Evolutionary conservation across 176 grass and related monocot species (phyloP).

Genomic region (Oryza meridionalis): DNA sequence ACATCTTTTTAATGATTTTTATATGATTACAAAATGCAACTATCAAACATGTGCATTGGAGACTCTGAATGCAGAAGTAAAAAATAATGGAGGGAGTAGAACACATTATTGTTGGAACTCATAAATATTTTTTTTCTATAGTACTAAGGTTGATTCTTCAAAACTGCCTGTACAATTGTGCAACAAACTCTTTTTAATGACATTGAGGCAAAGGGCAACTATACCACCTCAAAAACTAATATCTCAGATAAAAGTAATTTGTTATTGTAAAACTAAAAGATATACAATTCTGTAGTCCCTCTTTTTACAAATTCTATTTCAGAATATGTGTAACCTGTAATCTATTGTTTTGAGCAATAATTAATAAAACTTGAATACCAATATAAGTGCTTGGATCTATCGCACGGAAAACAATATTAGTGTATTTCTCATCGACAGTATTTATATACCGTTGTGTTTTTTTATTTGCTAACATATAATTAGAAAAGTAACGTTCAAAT

Average conservation of each 20-base stretch:
- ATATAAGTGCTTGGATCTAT: not conserved
- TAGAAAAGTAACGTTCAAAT: not conserved
- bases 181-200: not conserved
- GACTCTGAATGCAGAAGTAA: too few relatives aligned
- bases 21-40: too few relatives aligned
- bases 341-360: not conserved
- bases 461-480: not conserved
- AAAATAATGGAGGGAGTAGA: too few relatives aligned
- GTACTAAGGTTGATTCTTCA: not conserved
- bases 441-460: not conserved
- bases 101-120: not conserved
- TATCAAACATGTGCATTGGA: too few relatives aligned
- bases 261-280: not conserved
- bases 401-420: not conserved
- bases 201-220: not conserved
- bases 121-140: not conserved
- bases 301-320: not conserved
- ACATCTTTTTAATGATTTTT: too few relatives aligned
- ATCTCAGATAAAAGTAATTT: not conserved
- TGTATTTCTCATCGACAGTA: not conserved
- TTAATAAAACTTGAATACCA: not conserved
- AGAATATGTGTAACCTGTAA: not conserved
- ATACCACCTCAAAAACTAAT: too few relatives aligned
- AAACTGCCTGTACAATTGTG: not conserved
- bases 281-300: not conserved